Evolutionary conservation across 441 rosid species (phyloP).

Genomic region (Euphorbia schlechtendalii): DNA sequence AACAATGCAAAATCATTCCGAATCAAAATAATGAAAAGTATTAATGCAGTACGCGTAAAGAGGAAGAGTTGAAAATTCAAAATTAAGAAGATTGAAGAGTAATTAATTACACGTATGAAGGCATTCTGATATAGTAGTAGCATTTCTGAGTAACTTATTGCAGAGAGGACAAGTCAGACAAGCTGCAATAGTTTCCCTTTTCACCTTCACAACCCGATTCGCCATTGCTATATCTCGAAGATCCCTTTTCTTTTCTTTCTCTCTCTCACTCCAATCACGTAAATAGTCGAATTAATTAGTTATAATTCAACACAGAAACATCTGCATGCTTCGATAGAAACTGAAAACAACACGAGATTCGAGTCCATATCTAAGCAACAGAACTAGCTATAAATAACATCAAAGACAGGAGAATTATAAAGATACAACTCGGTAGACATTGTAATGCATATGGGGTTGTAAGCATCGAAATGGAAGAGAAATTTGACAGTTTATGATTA

Average conservation of each 20-base stretch:
- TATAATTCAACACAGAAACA: background rate
- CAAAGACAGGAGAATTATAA: background rate
- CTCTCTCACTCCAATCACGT: background rate
- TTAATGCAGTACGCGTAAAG: background rate
- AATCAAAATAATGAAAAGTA: background rate
- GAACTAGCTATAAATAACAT: slow-evolving; percentile 17
- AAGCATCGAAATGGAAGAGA: background rate
- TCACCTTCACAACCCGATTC: slow-evolving; percentile 57
- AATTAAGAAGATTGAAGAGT: background rate
- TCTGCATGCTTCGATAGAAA: slow-evolving; percentile 31
- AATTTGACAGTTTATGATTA: background rate
- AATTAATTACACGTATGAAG: slow-evolving; percentile 71
- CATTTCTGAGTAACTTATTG: slow-evolving; percentile 48
- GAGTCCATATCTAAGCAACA: slow-evolving; percentile 40
- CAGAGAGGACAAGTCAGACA: slow-evolving; percentile 85
- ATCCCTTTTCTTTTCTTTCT: background rate
- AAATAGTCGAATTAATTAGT: background rate
- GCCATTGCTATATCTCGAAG: slow-evolving; percentile 28
- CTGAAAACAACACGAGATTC: slow-evolving; percentile 25
- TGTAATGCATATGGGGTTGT: background rate
- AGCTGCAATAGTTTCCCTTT: slow-evolving; percentile 58
- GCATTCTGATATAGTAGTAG: slow-evolving; percentile 87
- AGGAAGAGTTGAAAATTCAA: background rate
- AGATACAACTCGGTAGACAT: background rate
- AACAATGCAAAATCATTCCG: slow-evolving; percentile 11